phyloP scores from a whole-genome alignment of 2,329 filamentous ascomycete species.

The Colletotrichum sp. region DNA sequence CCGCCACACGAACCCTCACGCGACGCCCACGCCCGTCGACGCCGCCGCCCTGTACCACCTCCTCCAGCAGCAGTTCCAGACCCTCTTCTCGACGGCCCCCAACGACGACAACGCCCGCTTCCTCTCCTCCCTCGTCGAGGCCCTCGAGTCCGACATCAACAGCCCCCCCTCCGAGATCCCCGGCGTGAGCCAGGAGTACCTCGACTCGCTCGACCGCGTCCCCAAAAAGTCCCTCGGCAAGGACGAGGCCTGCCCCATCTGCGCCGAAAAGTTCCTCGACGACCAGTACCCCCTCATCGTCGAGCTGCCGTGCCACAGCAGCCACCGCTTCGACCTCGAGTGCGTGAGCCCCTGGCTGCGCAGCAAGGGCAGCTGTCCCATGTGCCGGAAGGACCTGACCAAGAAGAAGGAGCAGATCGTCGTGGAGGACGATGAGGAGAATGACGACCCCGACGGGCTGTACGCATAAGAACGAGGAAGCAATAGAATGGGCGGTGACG shows the following conservation, averaged over 20 bases:
- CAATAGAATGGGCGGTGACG: not conserved
- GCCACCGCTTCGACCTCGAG: constrained; percentile 69
- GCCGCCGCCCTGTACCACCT: constrained; percentile 62
- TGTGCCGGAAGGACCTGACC: constrained; percentile 65
- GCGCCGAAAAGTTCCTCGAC: constrained; percentile 65
- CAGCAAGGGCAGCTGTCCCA: constrained; percentile 68
- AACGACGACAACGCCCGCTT: constrained; percentile 52
- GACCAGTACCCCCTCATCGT: constrained; percentile 69
- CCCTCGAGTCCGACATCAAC: constrained; percentile 55
- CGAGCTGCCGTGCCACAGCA: constrained; percentile 64
- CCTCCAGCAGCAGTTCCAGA: constrained; percentile 62
- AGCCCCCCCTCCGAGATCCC: constrained; percentile 55
- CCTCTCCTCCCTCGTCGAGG: constrained; percentile 52
- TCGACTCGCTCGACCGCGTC: constrained; percentile 66
- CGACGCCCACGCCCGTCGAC: constrained; percentile 65
- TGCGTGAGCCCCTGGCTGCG: constrained; percentile 70
- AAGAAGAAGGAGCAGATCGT: constrained; percentile 56
- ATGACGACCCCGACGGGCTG: constrained; percentile 55
- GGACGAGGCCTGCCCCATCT: constrained; percentile 66
- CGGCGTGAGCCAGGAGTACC: constrained; percentile 63
- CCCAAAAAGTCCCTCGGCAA: constrained; percentile 50
- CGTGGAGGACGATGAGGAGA: constrained; percentile 54
- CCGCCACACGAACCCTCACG: constrained; percentile 56
- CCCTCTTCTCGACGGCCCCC: constrained; percentile 54
- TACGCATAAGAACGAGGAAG: constrained; percentile 37